phyloP scores from a whole-genome alignment of 352 stramenopile genomes.

The Plasmopara viticola region DNA sequence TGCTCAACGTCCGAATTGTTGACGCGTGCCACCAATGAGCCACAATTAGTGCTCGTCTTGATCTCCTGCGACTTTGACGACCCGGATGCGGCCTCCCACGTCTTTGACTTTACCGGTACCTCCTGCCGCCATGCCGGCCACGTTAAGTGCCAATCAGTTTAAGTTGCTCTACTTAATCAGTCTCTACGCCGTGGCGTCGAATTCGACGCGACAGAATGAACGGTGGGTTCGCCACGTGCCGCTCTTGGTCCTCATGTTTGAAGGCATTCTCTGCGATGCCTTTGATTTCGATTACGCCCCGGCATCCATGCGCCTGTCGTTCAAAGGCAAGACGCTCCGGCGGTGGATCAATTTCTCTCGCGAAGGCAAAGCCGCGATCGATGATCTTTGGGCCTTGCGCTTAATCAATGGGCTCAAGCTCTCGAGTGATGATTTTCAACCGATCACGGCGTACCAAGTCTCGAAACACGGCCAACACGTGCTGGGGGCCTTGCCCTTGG shows the following conservation, averaged over 20 bases:
- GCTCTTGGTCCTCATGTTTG: slow-evolving; percentile 95
- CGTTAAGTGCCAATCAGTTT: slow-evolving; percentile 94
- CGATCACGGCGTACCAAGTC: slow-evolving; percentile 95
- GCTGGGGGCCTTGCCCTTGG: slow-evolving; percentile 72
- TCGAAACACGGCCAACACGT: slow-evolving; percentile 83
- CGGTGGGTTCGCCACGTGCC: slow-evolving; percentile 94
- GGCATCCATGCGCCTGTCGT: slow-evolving; percentile 90
- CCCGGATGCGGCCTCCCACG: background rate
- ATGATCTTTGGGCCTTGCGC: slow-evolving; percentile 91
- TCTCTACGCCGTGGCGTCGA: slow-evolving; percentile 89
- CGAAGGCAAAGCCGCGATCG: slow-evolving; percentile 92
- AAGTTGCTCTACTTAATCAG: slow-evolving; percentile 94
- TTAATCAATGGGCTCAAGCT: slow-evolving; percentile 93
- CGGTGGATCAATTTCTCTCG: slow-evolving; percentile 92
- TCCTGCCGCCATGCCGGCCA: slow-evolving; percentile 14
- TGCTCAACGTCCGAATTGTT: background rate
- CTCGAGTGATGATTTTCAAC: slow-evolving; percentile 90
- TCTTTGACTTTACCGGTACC: slow-evolving; percentile 10
- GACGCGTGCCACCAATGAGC: slow-evolving; percentile 27
- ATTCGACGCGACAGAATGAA: slow-evolving; percentile 88
- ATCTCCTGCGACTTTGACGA: background rate
- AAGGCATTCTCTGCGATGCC: slow-evolving; percentile 91
- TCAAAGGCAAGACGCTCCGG: slow-evolving; percentile 75
- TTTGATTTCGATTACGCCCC: slow-evolving; percentile 97
- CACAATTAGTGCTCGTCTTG: slow-evolving; percentile 19